Percentiles rank a stretch among this genome's conserved stretches.
Evolutionary conservation across 2,329 filamentous ascomycete species (phyloP).

Genomic region (Alternaria alternata): DNA sequence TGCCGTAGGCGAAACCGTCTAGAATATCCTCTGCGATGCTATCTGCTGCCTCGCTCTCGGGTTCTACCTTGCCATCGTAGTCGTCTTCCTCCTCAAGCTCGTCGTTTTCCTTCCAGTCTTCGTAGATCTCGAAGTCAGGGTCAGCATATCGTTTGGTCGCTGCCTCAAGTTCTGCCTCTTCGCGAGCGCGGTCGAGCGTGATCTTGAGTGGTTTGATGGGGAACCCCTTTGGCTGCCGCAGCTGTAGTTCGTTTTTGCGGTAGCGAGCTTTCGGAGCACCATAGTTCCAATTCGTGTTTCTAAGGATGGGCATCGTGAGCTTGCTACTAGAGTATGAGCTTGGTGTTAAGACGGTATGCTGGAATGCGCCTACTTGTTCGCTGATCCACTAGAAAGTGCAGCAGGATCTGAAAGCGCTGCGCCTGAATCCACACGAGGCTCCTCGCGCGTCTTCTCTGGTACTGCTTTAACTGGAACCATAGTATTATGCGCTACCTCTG

Average conservation of each 20-base stretch:
- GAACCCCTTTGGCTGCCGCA: conserved; percentile 14
- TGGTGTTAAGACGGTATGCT: not conserved
- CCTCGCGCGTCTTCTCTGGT: not conserved
- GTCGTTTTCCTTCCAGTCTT: not conserved
- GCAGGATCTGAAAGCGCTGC: conserved; percentile 8
- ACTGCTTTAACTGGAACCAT: not conserved
- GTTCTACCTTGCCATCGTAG: not conserved
- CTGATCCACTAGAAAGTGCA: not conserved
- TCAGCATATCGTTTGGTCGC: not conserved
- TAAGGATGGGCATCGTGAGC: not conserved
- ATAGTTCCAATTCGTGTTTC: not conserved
- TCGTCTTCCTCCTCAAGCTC: not conserved
- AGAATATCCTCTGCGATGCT: not conserved
- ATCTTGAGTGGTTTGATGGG: conserved; percentile 10
- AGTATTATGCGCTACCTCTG: not conserved
- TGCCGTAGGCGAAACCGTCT: not conserved
- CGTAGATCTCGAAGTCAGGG: conserved; percentile 6
- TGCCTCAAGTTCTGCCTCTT: conserved; percentile 6
- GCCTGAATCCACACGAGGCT: conserved; percentile 11
- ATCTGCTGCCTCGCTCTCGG: not conserved
- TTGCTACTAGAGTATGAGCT: conserved; percentile 5
- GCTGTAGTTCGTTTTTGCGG: conserved; percentile 1
- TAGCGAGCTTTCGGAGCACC: conserved; percentile 5
- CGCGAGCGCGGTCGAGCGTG: conserved; percentile 7
- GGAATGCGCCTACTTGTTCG: not conserved